Evolutionary conservation across 2,329 filamentous ascomycete species (phyloP).

Genomic region (Diaporthe aspalathi): DNA sequence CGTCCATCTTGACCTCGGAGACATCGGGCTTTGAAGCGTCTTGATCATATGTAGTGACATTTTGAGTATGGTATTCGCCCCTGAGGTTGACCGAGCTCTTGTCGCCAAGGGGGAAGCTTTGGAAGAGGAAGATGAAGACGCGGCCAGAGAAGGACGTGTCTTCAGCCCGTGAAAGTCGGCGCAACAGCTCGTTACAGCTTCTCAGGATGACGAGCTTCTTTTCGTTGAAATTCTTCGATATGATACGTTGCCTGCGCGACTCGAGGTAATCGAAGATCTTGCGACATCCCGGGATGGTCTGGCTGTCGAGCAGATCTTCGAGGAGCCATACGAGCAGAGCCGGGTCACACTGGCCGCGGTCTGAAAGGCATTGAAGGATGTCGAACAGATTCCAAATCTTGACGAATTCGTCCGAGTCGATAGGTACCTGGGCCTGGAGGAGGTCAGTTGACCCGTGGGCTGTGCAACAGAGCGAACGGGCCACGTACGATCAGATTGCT

Average conservation of each 20-base stretch:
- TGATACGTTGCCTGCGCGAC: slow-evolving; percentile 89
- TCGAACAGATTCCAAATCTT: slow-evolving; percentile 95
- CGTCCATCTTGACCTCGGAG: slow-evolving; percentile 70
- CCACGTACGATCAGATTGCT: slow-evolving; percentile 78
- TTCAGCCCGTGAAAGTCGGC: slow-evolving; percentile 91
- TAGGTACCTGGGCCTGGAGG: slow-evolving; percentile 75
- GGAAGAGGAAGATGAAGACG: slow-evolving; percentile 98
- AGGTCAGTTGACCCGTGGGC: slow-evolving; percentile 48
- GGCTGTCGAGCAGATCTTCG: slow-evolving; percentile 94
- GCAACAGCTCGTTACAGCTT: slow-evolving; percentile 94
- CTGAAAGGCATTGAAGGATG: slow-evolving; percentile 87
- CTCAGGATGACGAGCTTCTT: slow-evolving; percentile 92
- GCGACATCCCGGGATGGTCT: slow-evolving; percentile 91
- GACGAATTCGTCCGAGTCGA: slow-evolving; percentile 82
- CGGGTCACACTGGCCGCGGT: slow-evolving; percentile 81
- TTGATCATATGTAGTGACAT: slow-evolving; percentile 86
- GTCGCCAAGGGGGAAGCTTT: slow-evolving; percentile 95
- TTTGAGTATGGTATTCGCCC: slow-evolving; percentile 96
- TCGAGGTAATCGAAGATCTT: slow-evolving; percentile 95
- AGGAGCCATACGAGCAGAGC: slow-evolving; percentile 89
- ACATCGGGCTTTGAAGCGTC: slow-evolving; percentile 51
- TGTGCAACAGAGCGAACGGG: slow-evolving; percentile 19
- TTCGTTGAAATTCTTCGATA: slow-evolving; percentile 80
- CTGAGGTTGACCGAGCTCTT: slow-evolving; percentile 97
- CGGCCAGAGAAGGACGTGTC: slow-evolving; percentile 97